Evolutionary conservation across 192 early-diverging fungal species (phyloP).

Genomic region (Pilaira anomala): DNA sequence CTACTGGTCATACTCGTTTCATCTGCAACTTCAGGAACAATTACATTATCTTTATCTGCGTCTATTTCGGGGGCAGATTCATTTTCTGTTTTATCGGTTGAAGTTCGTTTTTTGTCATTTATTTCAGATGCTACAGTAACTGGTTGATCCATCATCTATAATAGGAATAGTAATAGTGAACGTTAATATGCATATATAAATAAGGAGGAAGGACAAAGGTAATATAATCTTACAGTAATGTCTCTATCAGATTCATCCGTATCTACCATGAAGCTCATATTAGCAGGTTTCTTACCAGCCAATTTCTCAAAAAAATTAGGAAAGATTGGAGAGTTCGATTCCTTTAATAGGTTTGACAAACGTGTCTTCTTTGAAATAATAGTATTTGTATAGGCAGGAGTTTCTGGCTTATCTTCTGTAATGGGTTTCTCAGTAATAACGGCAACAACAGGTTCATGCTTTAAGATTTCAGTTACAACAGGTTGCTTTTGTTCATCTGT

Average conservation of each 20-base stretch:
- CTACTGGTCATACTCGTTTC: too few species aligned
- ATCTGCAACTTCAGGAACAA: too few species aligned
- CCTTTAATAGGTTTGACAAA: neutral
- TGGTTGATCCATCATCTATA: constrained; percentile 1
- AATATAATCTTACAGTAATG: constrained; percentile 3
- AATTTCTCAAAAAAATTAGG: constrained; percentile 8
- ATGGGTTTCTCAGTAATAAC: neutral
- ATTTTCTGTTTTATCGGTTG: neutral
- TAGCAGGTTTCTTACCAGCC: constrained; percentile 13
- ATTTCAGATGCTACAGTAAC: too few species aligned
- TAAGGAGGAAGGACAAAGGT: neutral
- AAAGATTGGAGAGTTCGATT: constrained; percentile 18
- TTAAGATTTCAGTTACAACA: neutral
- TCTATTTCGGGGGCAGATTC: neutral
- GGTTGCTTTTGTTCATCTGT: constrained; percentile 5
- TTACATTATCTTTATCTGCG: too few species aligned
- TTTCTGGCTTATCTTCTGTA: neutral
- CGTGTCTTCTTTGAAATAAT: neutral
- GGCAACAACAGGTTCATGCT: neutral
- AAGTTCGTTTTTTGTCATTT: neutral
- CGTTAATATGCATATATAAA: neutral
- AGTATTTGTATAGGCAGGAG: neutral
- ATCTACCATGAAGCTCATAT: constrained; percentile 19
- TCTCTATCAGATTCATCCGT: constrained; percentile 17
- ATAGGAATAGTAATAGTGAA: neutral